A percentile compares a stretch with the other conserved stretches of the same genome.
phyloP scores from a whole-genome alignment of 176 grass and related monocot genomes.

The Bonia amplexicaulis region DNA sequence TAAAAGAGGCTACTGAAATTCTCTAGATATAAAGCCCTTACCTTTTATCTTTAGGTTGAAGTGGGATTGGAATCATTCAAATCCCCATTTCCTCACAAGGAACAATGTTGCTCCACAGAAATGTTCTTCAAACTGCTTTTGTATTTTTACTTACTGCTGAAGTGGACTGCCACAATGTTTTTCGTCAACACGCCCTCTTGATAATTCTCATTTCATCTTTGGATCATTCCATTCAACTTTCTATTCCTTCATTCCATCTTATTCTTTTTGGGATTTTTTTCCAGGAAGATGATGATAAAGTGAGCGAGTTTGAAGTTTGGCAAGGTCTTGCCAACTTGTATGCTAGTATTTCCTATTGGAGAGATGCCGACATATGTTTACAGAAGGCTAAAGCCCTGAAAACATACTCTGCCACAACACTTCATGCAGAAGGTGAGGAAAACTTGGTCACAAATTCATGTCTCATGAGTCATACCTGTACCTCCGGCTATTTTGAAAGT shows the following conservation, averaged over 20 bases:
- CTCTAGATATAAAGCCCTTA: background rate
- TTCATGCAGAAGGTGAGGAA: conserved; percentile 72
- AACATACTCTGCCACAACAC: conserved; percentile 57
- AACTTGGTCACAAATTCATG: background rate
- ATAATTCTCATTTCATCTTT: conserved; percentile 1
- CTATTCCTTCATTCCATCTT: background rate
- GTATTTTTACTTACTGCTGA: background rate
- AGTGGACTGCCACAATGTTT: background rate
- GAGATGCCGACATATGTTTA: conserved; percentile 93
- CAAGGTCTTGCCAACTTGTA: conserved; percentile 95
- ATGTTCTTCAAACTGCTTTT: background rate
- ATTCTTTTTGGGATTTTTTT: conserved; percentile 28
- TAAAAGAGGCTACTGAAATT: background rate
- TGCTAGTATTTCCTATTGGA: conserved; percentile 80
- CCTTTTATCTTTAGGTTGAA: conserved; percentile 2
- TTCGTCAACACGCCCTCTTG: background rate
- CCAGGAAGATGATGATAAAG: conserved; percentile 55
- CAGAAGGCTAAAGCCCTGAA: conserved; percentile 83
- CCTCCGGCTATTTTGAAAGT: background rate
- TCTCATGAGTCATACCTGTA: background rate
- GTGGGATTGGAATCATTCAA: background rate
- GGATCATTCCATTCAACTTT: background rate
- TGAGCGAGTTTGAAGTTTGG: conserved; percentile 96
- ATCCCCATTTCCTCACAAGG: background rate
- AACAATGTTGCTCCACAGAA: background rate